phyloP scores from a whole-genome alignment of 371 early-diverging fungal species.

The Mucor saturninus region DNA sequence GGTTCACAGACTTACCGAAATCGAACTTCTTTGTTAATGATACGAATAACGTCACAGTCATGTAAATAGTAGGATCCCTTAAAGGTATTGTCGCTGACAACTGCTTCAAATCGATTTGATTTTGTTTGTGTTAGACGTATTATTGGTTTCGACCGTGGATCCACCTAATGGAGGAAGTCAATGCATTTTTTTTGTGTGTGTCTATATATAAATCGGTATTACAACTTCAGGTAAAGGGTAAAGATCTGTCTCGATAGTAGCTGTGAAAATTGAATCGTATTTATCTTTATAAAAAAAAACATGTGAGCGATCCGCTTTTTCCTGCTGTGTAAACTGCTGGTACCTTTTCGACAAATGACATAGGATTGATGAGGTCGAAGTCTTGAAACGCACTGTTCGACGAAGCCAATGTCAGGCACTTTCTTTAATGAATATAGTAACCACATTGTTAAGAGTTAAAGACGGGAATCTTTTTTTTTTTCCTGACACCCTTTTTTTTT shows the following conservation, averaged over 20 bases:
- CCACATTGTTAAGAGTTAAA: neutral
- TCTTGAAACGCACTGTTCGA: neutral
- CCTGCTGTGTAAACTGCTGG: neutral
- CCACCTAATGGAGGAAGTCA: neutral
- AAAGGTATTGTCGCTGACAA: neutral
- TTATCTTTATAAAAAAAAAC: neutral
- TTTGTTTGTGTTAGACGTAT: neutral
- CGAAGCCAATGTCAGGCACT: neutral
- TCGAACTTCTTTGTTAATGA: neutral
- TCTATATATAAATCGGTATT: neutral
- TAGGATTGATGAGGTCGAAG: neutral
- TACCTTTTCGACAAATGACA: neutral
- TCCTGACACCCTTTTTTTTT: neutral
- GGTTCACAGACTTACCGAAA: neutral
- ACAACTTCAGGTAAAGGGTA: neutral
- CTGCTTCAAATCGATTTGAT: neutral
- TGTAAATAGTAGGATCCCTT: neutral
- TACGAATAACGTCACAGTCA: neutral
- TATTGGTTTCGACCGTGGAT: neutral
- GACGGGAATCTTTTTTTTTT: neutral
- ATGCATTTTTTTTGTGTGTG: neutral
- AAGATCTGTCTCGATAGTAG: neutral
- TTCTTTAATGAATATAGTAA: slow-evolving; percentile 2
- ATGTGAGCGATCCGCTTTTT: neutral
- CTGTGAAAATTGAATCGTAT: neutral